phyloP scores from a whole-genome alignment of 768 basidiomycete genomes.

The Gelatoporia subvermispora region DNA sequence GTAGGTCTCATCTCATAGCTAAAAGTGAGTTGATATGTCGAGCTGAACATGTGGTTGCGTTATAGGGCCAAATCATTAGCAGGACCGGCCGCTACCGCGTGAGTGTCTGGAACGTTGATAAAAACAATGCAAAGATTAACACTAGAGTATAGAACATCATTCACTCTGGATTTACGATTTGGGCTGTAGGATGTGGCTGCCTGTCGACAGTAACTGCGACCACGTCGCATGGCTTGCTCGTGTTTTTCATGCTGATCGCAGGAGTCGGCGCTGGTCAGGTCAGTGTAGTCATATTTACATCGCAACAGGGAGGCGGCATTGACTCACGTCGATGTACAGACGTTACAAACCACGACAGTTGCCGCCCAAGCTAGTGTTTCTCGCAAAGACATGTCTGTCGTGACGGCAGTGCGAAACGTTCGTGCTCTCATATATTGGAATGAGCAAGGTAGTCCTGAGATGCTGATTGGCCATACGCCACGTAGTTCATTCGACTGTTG shows the following conservation, averaged over 20 bases:
- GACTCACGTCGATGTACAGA: slow-evolving; percentile 27
- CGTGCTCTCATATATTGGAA: neutral
- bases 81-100: slow-evolving; percentile 62
- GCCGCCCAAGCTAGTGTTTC: slow-evolving; percentile 71
- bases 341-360: slow-evolving; percentile 60
- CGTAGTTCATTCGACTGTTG: slow-evolving; percentile 60
- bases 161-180: slow-evolving; percentile 58
- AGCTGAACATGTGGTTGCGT: neutral
- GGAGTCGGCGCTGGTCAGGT: slow-evolving; percentile 25
- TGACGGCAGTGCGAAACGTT: slow-evolving; percentile 64
- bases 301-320: slow-evolving; percentile 26
- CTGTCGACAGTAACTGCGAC: slow-evolving; percentile 55
- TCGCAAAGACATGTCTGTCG: slow-evolving; percentile 70
- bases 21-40: neutral
- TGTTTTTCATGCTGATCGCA: slow-evolving; percentile 34
- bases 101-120: slow-evolving; percentile 9
- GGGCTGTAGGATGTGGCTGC: slow-evolving; percentile 67
- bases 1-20: slow-evolving; percentile 25
- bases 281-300: neutral
- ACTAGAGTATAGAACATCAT: slow-evolving; percentile 44
- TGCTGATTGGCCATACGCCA: neutral
- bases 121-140: neutral
- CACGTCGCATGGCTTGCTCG: slow-evolving; percentile 45
- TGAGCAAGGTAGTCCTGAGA: neutral
- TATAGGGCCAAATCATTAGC: slow-evolving; percentile 56